Evolutionary conservation across 2,329 filamentous ascomycete genomes (phyloP), one percentile per base, ranked within the genome.

Genomic region (Neopestalotiopsis sp.): DNA sequence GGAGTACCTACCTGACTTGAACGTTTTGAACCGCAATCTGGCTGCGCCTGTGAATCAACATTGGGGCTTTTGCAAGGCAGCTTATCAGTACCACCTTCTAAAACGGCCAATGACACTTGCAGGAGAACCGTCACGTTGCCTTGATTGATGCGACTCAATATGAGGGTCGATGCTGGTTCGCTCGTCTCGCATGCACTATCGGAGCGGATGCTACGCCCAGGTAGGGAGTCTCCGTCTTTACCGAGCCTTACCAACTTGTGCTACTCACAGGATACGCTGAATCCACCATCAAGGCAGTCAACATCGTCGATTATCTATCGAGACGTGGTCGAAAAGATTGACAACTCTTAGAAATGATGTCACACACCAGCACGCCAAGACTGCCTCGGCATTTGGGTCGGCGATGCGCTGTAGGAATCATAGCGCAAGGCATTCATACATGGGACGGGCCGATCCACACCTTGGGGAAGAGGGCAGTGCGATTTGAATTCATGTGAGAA

Each of bases 301-400:
- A 24, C 24, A 24, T 24, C 24, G 24, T 24, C 24, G 24, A 24
- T 24, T 24, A 24, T 24, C 24, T 24, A 24, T 2, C 24, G 24
- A 24, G 24, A 24, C 24, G 24, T 24, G 24, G 24, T 24, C 24
- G 24, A 24, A 24, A 24, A 24, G 24, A 24, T n/a, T 64, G 61
- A 64, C 61, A 0, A 38, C 61, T 64, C 38, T 64, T 17, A 64
- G 61, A n/a, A 64, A 64, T 30, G 61, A 2, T 7, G 61, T 24
- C 38, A 64, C 34, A 30, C 61, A 24, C 24, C 24, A 24, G 24
- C 24, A 24, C 1, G 24, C 61, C 61, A 32, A 64, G 38, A 14
- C 17, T 4, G 38, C 38, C 17, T 64, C 61, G 20, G 34, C 38
- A 34, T 64, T 64, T 13, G 61, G 61, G 61, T 64, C 61, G 10